phyloP scores from a whole-genome alignment of 1,284 basidiomycete species.

The Cryptococcus sp. region DNA sequence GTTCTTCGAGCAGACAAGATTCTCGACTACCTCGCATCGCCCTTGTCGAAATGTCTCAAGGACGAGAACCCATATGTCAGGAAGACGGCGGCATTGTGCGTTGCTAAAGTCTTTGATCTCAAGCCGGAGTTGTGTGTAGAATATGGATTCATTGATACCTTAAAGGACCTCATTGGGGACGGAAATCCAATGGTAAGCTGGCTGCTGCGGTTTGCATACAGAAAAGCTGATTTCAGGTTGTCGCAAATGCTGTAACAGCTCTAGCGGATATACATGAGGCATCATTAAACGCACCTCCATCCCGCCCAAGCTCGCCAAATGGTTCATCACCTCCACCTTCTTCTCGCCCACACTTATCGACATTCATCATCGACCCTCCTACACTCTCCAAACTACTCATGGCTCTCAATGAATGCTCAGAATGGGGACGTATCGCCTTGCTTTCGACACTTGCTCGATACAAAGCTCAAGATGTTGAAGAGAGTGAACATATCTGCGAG shows the following conservation, averaged over 20 bases:
- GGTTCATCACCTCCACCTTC: conserved; percentile 55
- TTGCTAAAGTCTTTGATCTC: conserved; percentile 94
- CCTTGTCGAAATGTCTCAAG: conserved; percentile 79
- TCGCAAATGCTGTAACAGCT: conserved; percentile 95
- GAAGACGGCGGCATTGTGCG: conserved; percentile 91
- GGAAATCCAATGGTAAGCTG: conserved; percentile 87
- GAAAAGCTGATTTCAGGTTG: conserved; percentile 56
- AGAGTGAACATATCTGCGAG: conserved; percentile 98
- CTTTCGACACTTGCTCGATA: conserved; percentile 83
- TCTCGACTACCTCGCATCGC: conserved; percentile 94
- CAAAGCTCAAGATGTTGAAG: conserved; percentile 76
- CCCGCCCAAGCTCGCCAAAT: conserved; percentile 24
- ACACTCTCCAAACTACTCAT: conserved; percentile 87
- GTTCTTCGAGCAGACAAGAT: conserved; percentile 97
- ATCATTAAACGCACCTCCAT: conserved; percentile 34
- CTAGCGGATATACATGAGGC: conserved; percentile 85
- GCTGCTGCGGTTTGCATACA: too few species aligned
- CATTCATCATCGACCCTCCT: conserved; percentile 75
- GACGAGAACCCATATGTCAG: conserved; percentile 98
- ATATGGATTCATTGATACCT: conserved; percentile 84
- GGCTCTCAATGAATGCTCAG: conserved; percentile 95
- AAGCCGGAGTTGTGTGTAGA: conserved; percentile 93
- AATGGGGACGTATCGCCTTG: conserved; percentile 96
- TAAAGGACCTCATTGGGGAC: conserved; percentile 67
- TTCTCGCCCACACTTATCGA: conserved; percentile 50